phyloP scores from a whole-genome alignment of 495 filamentous ascomycete genomes.

The Thermothielavioides terrestris region DNA sequence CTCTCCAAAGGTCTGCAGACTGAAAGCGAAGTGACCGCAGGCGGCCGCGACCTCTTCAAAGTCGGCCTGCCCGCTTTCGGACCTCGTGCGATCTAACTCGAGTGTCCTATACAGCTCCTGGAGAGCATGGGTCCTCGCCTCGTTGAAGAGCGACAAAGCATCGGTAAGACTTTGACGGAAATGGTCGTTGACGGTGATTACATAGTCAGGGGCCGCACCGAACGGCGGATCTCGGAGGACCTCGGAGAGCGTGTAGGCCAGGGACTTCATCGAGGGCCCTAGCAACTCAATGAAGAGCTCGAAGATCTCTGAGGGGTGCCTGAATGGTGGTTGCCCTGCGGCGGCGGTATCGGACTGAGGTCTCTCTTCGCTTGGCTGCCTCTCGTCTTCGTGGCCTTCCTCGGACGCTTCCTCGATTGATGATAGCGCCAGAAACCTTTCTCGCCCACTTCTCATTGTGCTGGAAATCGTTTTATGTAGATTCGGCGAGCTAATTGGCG shows the following conservation, averaged over 20 bases:
- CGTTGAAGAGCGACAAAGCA: slow-evolving; percentile 69
- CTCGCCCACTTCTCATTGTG: slow-evolving; percentile 23
- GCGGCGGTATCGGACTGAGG: slow-evolving; percentile 10
- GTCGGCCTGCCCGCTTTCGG: slow-evolving; percentile 74
- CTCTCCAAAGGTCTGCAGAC: slow-evolving; percentile 78
- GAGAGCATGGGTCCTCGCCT: slow-evolving; percentile 65
- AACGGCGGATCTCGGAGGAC: slow-evolving; percentile 86
- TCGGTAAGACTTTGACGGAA: slow-evolving; percentile 69
- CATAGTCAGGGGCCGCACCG: slow-evolving; percentile 51
- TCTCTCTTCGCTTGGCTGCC: slow-evolving; percentile 7
- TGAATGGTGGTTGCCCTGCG: slow-evolving; percentile 25
- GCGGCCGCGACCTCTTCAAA: slow-evolving; percentile 94
- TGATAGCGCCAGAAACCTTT: slow-evolving; percentile 37
- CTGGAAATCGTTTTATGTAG: slow-evolving; percentile 25
- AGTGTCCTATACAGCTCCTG: slow-evolving; percentile 68
- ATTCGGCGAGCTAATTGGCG: slow-evolving; percentile 24
- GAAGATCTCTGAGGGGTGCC: slow-evolving; percentile 70
- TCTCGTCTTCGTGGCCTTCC: slow-evolving; percentile 45
- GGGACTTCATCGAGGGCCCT: slow-evolving; percentile 90
- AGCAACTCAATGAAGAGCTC: slow-evolving; percentile 76
- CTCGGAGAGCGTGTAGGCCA: slow-evolving; percentile 80
- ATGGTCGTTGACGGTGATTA: slow-evolving; percentile 64
- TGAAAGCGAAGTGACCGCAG: slow-evolving; percentile 91
- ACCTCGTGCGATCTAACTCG: slow-evolving; percentile 53
- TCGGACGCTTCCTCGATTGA: slow-evolving; percentile 61